phyloP scores from a whole-genome alignment of 192 early-diverging fungal genomes.

The Pilaira anomala region DNA sequence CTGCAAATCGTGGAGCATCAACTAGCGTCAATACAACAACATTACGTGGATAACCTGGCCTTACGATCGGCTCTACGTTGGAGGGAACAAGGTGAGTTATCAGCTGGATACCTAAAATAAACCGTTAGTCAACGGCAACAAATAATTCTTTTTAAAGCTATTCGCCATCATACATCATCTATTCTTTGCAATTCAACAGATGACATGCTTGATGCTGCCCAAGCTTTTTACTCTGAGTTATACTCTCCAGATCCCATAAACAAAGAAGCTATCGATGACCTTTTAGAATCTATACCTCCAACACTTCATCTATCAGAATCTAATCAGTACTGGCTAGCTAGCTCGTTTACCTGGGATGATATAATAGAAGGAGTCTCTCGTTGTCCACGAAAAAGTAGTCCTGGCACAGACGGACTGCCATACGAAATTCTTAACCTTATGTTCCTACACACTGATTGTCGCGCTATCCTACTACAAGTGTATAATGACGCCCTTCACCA shows the following conservation, averaged over 20 bases:
- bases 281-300: not conserved
- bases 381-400: constrained; percentile 9
- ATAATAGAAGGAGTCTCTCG: not conserved
- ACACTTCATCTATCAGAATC: not conserved
- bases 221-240: constrained; percentile 1
- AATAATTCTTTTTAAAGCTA: not conserved
- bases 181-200: not conserved
- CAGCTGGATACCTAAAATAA: constrained; percentile 4
- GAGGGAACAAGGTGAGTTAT: constrained; percentile 1
- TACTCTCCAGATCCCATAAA: constrained; percentile 14
- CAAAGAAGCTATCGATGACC: not conserved
- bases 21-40: not conserved
- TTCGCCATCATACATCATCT: not conserved
- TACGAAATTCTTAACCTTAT: not conserved
- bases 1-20: not conserved
- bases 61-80: not conserved
- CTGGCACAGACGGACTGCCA: constrained; percentile 13
- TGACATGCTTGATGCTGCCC: not conserved
- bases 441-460: not conserved
- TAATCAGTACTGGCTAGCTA: not conserved
- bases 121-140: not conserved
- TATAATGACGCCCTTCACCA: not conserved
- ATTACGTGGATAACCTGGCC: not conserved
- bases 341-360: not conserved
- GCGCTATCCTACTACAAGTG: not conserved